Conservation (phyloP, 2,329 filamentous ascomycete genomes). For the Aspergillus oerlinghausenensis region DNA sequence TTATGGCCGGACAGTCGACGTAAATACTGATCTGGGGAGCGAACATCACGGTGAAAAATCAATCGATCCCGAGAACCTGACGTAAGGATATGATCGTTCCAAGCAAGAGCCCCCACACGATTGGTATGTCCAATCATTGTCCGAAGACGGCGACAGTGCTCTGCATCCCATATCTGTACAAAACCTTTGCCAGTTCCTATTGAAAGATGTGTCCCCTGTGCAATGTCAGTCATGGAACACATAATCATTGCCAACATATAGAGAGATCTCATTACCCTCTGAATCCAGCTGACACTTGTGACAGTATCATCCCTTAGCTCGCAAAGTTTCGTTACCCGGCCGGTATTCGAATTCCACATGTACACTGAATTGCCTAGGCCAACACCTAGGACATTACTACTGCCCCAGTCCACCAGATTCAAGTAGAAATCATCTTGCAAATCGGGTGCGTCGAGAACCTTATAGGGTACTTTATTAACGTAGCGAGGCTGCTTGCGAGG, state of each 20-base stretch:
- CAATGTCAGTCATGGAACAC: constrained; percentile 8
- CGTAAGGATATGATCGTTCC: constrained; percentile 96
- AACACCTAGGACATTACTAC: constrained; percentile 87
- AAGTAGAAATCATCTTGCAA: constrained; percentile 96
- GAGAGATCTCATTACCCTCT: constrained; percentile 51
- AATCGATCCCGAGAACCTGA: constrained; percentile 89
- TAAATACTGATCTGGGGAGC: constrained; percentile 85
- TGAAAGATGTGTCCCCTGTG: constrained; percentile 79
- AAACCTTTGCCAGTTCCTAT: constrained; percentile 93
- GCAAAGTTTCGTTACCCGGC: constrained; percentile 88
- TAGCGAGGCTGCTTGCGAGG: constrained; percentile 82
- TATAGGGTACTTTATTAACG: constrained; percentile 95
- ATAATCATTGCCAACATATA: neutral
- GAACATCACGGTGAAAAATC: constrained; percentile 94
- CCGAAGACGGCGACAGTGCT: constrained; percentile 74
- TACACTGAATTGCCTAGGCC: constrained; percentile 91
- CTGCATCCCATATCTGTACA: constrained; percentile 97
- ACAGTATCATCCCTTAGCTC: constrained; percentile 89
- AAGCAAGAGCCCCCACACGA: constrained; percentile 87
- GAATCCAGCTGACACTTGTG: constrained; percentile 97
- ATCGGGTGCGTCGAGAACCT: constrained; percentile 93
- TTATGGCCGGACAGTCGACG: constrained; percentile 88
- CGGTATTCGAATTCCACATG: constrained; percentile 94
- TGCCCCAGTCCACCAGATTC: constrained; percentile 96
- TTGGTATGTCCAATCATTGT: constrained; percentile 97